Base-by-base conservation (phyloP, 805 yeast genomes). In the Teunomyces cretensis region DNA sequence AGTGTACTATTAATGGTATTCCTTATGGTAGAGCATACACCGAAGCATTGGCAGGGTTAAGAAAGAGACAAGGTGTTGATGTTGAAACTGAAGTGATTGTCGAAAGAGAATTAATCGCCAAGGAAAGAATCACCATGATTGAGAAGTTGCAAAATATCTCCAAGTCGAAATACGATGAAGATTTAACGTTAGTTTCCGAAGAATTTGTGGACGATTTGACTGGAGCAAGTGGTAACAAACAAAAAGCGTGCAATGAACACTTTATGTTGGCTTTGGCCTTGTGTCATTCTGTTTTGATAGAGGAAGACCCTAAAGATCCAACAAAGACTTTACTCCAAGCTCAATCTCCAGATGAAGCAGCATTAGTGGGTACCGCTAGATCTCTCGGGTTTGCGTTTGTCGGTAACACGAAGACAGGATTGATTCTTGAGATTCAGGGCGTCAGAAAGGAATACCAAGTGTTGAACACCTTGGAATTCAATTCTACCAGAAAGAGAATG, bases 331-430 rank as follows among this genome's bases (percentile, higher is more conserved):
- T 79, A 19, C 65, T 85, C 31, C 83, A 84, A 56, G 94, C 94
- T 0, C 94, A 86, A 60, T 83, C 90, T 19, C 95, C 95, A 0
- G 95, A 87, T 72, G 95, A 87, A 64, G 90, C 91, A 22, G 94
- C 95, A 0, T 74, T 87, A 46, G 95, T 87, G 12, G 84, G 83
- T 12, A 85, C 94, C 15, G 94, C 94, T 0, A 76, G 91, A 60
- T 84, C 86, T 55, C 70, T 85, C 54, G 95, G 95, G 0, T 86
- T 80, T 63, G 75, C 78, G 30, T 86, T 85, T 59, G 61, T 76
- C 14, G 83, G 78, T 33, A 77, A 81, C 61, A 86, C 90, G 8
- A 85, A 84, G 57, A 74, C 75, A 40, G 94, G 92, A 46, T 59
- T 84, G 14, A 65, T 85, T 40, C 71, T 87, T 38, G 81, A 82